These are phyloP conservation scores for Mortierella sp. DNA, from an alignment of 371 early-diverging fungal genomes.

Conservation along the genomic window DNA sequence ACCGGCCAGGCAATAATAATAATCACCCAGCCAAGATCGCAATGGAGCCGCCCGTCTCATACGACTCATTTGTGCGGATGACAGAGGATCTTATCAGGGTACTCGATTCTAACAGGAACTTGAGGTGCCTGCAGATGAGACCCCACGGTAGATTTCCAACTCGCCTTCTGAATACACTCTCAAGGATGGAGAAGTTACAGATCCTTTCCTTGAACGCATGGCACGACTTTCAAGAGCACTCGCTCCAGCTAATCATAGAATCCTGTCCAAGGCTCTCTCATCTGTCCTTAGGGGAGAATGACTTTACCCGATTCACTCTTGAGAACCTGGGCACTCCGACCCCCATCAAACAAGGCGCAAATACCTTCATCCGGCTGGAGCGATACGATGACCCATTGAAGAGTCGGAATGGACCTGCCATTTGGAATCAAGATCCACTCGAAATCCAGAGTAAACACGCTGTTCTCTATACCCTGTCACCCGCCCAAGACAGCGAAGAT, in stretches of 20 bases:
- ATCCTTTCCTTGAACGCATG: conserved; percentile 30
- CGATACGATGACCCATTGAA: conserved; percentile 40
- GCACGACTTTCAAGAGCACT: conserved; percentile 48
- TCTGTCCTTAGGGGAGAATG: conserved; percentile 42
- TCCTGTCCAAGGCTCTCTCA: conserved; percentile 22
- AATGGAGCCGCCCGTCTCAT: conserved; percentile 7
- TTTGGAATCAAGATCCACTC: conserved; percentile 7
- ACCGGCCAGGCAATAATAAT: not conserved
- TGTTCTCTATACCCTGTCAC: conserved; percentile 12
- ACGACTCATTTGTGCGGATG: conserved; percentile 21
- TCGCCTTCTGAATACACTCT: conserved; percentile 14
- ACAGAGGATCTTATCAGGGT: conserved; percentile 15
- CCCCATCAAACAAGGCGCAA: no score
- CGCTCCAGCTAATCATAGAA: conserved; percentile 33
- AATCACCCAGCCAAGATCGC: not conserved
- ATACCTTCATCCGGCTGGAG: conserved; percentile 8
- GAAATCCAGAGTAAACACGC: conserved; percentile 26
- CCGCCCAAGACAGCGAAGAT: not conserved
- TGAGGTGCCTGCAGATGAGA: conserved; percentile 21
- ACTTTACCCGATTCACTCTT: conserved; percentile 36
- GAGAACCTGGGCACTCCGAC: no score
- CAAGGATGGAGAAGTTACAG: conserved; percentile 11
- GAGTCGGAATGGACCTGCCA: conserved; percentile 4
- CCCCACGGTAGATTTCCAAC: conserved; percentile 29
- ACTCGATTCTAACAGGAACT: conserved; percentile 13